Evolutionary conservation across 257 asterid species (phyloP).

Genomic region (Salvia miltiorrhiza): DNA sequence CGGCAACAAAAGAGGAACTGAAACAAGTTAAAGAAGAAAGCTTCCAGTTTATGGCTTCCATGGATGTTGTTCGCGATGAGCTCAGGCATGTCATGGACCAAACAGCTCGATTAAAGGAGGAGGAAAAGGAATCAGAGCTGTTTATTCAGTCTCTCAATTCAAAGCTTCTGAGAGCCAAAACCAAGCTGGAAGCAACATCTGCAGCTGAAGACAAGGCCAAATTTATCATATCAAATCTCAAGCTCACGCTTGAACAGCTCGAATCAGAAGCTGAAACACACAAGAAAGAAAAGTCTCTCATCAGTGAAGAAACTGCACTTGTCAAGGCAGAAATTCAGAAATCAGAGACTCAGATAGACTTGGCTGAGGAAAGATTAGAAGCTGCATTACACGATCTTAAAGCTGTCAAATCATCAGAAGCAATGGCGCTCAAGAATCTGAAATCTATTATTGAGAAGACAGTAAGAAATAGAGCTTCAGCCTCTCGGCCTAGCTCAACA

Average conservation of each 20-base stretch:
- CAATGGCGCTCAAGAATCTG: conserved; percentile 59
- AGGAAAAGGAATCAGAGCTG: conserved; percentile 51
- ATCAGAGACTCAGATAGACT: conserved; percentile 49
- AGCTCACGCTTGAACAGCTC: conserved; percentile 48
- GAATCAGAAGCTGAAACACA: conserved; percentile 50
- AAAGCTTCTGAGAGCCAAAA: conserved; percentile 64
- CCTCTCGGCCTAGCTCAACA: conserved; percentile 41
- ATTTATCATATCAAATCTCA: conserved; percentile 46
- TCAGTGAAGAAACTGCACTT: conserved; percentile 44
- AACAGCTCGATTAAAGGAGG: conserved; percentile 43
- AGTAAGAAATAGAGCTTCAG: conserved; percentile 50
- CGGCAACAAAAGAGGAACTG: conserved; percentile 47
- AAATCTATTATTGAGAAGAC: conserved; percentile 43
- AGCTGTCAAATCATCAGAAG: conserved; percentile 63
- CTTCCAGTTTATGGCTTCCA: conserved; percentile 75
- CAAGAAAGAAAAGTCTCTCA: conserved; percentile 36
- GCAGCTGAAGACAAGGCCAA: conserved; percentile 57
- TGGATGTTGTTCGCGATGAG: conserved; percentile 65
- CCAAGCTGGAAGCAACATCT: conserved; percentile 59
- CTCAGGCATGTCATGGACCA: conserved; percentile 49
- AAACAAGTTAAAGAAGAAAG: conserved; percentile 46
- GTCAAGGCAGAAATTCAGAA: conserved; percentile 49
- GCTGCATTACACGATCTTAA: conserved; percentile 57
- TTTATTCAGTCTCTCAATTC: conserved; percentile 56
- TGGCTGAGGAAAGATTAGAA: conserved; percentile 56